Evolutionary conservation across 495 filamentous ascomycete genomes (phyloP), one percentile per base, ranked within the genome.

Genomic region (Entonaema liquescens): DNA sequence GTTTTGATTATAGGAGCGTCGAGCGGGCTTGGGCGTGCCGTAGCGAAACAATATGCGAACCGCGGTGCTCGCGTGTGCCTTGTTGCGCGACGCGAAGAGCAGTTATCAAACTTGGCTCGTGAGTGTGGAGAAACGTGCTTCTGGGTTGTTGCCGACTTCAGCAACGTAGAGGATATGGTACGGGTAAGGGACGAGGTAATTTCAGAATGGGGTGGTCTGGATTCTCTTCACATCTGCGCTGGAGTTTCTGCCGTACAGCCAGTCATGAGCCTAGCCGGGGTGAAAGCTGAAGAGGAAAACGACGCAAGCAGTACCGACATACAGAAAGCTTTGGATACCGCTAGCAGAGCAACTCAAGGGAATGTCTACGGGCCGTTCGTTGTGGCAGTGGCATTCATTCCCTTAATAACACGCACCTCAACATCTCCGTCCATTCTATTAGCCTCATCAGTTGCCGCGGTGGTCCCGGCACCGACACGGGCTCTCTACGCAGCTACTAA

Each of bases 161-260:
- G 70, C 52, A 44, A 68, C 1, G 67, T 54, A 2, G 58, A 53
- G 5, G 72, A 75, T 19, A 75, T 78, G 74, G 70, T 67, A 5
- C 55, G 63, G 9, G 47, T 77, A 57, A 67, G 76, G 25, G 65
- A 66, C 7, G 38, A 40, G 21, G 9, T 78, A 29, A 42, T 68
- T 8, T 29, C 28, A 5, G 57, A 68, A 59, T 77, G 74, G 76
- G 70, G 60, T 21, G 74, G 74, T 8, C 36, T 78, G 38, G 76
- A 78, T 64, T 70, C 76, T 1, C 59, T 78, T 26, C 61, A 72
- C 19, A 38, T 78, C 11, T 75, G 74, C 42, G 76, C 74, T 8
- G 76, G 76, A 1, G 76, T 78, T 1, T 77, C 74, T 33, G 76
- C 76, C 13, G 74, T 78, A 58, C 76, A 76, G 59, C 76, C 76